These are phyloP conservation scores for Clitopilus hobsonii DNA, from an alignment of 768 basidiomycete genomes.

Conservation along the genomic window DNA sequence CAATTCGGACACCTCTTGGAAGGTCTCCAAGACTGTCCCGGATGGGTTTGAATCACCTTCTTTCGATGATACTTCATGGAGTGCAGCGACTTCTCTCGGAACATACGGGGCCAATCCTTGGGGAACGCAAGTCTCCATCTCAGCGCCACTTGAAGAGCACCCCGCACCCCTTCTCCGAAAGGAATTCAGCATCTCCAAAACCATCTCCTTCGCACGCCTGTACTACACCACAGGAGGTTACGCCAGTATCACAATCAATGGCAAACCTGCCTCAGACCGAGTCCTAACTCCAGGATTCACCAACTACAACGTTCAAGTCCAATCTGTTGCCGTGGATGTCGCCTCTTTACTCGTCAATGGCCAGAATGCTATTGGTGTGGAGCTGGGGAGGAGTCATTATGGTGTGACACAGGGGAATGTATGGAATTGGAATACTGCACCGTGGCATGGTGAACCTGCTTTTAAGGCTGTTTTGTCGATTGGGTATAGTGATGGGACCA, in stretches of 20 bases:
- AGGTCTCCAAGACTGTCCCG: conserved; percentile 12
- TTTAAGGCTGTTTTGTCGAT: conserved; percentile 19
- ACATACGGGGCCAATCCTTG: conserved; percentile 19
- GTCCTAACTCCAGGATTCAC: conserved; percentile 25
- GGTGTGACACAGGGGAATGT: conserved; percentile 24
- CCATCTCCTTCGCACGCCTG: conserved; percentile 19
- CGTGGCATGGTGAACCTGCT: conserved; percentile 24
- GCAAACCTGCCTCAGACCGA: conserved; percentile 19
- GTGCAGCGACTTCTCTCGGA: conserved; percentile 13
- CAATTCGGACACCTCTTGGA: conserved; percentile 19
- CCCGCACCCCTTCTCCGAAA: conserved; percentile 23
- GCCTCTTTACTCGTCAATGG: conserved; percentile 11
- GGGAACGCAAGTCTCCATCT: conserved; percentile 15
- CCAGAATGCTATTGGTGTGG: conserved; percentile 17
- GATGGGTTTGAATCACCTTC: conserved; percentile 15
- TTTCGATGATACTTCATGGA: conserved; percentile 18
- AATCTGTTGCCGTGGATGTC: conserved; percentile 23
- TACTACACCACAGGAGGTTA: conserved; percentile 25
- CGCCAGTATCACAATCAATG: conserved; percentile 22
- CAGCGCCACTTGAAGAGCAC: conserved; percentile 21
- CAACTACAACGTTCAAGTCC: conserved; percentile 21
- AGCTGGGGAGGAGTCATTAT: conserved; percentile 23
- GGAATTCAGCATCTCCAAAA: conserved; percentile 14
- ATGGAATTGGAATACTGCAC: conserved; percentile 25
- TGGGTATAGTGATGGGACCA: conserved; percentile 21